phyloP scores from a whole-genome alignment of 768 basidiomycete species.

The Phlebiopsis gigantea region DNA sequence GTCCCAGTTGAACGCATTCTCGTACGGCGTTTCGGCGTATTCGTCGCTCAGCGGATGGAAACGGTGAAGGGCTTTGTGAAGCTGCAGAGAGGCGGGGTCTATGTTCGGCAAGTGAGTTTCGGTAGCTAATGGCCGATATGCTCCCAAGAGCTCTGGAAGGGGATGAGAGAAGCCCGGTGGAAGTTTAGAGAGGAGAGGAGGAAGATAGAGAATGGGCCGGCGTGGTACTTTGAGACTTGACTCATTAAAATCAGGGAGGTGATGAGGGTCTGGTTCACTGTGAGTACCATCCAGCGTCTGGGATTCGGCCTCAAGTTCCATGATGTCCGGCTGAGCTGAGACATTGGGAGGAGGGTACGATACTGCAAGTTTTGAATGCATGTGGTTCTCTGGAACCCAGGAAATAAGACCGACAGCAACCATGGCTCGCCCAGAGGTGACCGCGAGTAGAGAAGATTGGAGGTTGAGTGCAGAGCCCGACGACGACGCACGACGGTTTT shows the following conservation, averaged over 20 bases:
- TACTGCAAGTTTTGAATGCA: neutral
- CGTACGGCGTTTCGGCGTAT: slow-evolving; percentile 65
- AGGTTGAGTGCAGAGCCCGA: neutral
- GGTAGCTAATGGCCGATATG: slow-evolving; percentile 32
- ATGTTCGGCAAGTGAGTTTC: slow-evolving; percentile 73
- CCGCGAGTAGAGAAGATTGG: neutral
- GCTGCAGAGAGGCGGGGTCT: slow-evolving; percentile 74
- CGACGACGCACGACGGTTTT: neutral
- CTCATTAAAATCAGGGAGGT: slow-evolving; percentile 45
- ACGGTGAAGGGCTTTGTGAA: slow-evolving; percentile 80
- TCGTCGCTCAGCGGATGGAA: slow-evolving; percentile 56
- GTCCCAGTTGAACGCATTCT: slow-evolving; percentile 84
- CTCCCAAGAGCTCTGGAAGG: neutral
- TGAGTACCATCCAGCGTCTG: neutral
- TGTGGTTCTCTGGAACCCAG: neutral
- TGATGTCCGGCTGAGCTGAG: neutral
- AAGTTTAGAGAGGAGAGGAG: slow-evolving; percentile 77
- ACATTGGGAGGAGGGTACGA: neutral
- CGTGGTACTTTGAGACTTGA: slow-evolving; percentile 26
- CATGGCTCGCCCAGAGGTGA: neutral
- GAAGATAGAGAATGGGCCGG: slow-evolving; percentile 68
- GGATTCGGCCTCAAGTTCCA: neutral
- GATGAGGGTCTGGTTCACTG: slow-evolving; percentile 44
- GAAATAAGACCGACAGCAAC: neutral
- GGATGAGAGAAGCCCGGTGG: slow-evolving; percentile 37